These are phyloP conservation scores for Petrea volubilis DNA, from an alignment of 257 asterid genomes.

Conservation along the genomic window DNA sequence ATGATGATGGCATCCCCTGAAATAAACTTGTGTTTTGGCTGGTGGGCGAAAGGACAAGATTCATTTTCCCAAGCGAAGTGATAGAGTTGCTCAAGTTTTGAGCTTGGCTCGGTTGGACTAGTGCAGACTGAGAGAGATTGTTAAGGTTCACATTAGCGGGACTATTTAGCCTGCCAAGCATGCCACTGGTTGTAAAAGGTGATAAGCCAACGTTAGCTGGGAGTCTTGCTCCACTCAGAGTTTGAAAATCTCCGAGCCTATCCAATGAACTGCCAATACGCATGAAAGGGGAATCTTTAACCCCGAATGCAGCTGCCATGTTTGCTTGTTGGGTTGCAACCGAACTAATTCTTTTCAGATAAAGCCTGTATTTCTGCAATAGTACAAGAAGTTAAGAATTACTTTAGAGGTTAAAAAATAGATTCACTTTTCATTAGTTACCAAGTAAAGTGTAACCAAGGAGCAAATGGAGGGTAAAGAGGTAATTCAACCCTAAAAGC, in stretches of 20 bases:
- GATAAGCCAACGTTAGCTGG: conserved; percentile 48
- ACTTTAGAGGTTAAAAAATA: neutral
- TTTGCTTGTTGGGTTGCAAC: conserved; percentile 72
- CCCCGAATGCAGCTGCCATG: conserved; percentile 76
- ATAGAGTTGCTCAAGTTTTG: conserved; percentile 52
- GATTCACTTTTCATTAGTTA: neutral
- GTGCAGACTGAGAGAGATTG: conserved; percentile 42
- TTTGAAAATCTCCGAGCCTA: conserved; percentile 62
- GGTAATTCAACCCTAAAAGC: neutral
- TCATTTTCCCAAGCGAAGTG: conserved; percentile 46
- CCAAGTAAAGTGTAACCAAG: neutral
- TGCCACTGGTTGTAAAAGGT: conserved; percentile 50
- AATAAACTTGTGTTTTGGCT: conserved; percentile 45
- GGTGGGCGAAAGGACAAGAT: conserved; percentile 41
- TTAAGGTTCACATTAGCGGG: conserved; percentile 54
- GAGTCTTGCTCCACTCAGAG: conserved; percentile 52
- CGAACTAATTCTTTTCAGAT: conserved; percentile 72
- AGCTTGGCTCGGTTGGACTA: conserved; percentile 53
- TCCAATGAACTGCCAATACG: conserved; percentile 52
- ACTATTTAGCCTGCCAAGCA: conserved; percentile 75
- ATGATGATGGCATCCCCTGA: conserved; percentile 58
- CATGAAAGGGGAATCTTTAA: conserved; percentile 72
- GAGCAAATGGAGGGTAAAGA: neutral
- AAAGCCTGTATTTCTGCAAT: conserved; percentile 84
- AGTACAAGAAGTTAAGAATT: conserved; percentile 12